phyloP scores from a whole-genome alignment of 2,329 filamentous ascomycete genomes.

The Pseudogymnoascus sp. region DNA sequence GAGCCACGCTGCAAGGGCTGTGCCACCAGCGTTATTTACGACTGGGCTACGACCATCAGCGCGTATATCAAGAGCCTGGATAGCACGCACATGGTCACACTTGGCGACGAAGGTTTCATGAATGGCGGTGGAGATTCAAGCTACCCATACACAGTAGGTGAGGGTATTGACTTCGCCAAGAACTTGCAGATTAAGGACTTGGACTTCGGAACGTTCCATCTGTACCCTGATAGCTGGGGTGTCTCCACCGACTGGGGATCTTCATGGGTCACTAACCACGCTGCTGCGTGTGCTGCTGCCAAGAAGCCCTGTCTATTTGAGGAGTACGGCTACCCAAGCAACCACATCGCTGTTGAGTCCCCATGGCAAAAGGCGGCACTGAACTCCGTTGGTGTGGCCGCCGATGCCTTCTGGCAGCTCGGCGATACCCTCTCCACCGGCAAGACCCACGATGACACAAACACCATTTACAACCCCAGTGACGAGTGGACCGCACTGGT shows the following conservation, averaged over 20 bases:
- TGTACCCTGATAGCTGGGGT: conserved; percentile 40
- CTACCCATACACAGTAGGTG: conserved; percentile 34
- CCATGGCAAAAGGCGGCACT: conserved; percentile 22
- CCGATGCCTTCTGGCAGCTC: conserved; percentile 28
- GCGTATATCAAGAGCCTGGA: conserved; percentile 59
- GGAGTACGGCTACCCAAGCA: conserved; percentile 28
- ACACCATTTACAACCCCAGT: conserved; percentile 24
- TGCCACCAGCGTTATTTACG: conserved; percentile 46
- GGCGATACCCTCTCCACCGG: conserved; percentile 22
- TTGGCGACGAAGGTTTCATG: conserved; percentile 55
- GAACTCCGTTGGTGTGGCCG: conserved; percentile 18
- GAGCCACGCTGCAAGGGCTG: conserved; percentile 60
- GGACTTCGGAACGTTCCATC: conserved; percentile 45
- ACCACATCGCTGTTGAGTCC: conserved; percentile 10
- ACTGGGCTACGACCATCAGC: conserved; percentile 51
- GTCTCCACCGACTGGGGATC: conserved; percentile 34
- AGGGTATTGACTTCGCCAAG: conserved; percentile 40
- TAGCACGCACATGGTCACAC: conserved; percentile 50
- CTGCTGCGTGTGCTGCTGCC: conserved; percentile 28
- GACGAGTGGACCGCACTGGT: conserved; percentile 18
- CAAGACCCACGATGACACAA: conserved; percentile 22
- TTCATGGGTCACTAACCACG: conserved; percentile 40
- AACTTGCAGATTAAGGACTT: conserved; percentile 41
- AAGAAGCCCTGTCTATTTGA: conserved; percentile 36
- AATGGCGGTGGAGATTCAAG: conserved; percentile 27